A percentile compares a stretch with the other conserved stretches of the same genome.
Evolutionary conservation across 2,329 filamentous ascomycete species (phyloP).

Genomic region (Colletotrichum melonis): DNA sequence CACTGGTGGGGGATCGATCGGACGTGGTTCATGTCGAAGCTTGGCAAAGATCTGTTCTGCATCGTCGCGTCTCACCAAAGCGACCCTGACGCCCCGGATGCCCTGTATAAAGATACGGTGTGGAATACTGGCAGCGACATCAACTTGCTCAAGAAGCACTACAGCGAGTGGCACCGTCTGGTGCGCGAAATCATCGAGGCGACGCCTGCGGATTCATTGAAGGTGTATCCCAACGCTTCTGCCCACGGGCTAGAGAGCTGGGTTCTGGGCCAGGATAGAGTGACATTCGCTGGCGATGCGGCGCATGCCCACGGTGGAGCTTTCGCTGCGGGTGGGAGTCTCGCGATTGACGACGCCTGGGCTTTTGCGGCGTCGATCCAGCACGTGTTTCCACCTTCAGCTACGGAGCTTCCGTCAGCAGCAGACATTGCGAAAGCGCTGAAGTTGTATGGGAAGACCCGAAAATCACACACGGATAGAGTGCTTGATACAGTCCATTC

Average conservation of each 20-base stretch:
- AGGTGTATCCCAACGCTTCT: conserved; percentile 55
- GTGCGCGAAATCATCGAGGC: conserved; percentile 52
- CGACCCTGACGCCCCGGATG: conserved; percentile 46
- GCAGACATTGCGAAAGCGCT: conserved; percentile 45
- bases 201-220: conserved; percentile 47
- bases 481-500: conserved; percentile 49
- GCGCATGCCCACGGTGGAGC: conserved; percentile 55
- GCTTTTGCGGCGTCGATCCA: conserved; percentile 52
- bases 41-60: conserved; percentile 55
- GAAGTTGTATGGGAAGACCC: conserved; percentile 53
- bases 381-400: conserved; percentile 45
- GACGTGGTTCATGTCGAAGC: conserved; percentile 55
- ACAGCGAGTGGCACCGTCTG: conserved; percentile 55
- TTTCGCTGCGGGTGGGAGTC: conserved; percentile 52
- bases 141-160: conserved; percentile 48
- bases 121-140: conserved; percentile 55
- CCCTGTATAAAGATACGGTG: conserved; percentile 42
- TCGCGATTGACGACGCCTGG: conserved; percentile 54
- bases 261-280: conserved; percentile 49
- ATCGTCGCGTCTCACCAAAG: conserved; percentile 54
- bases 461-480: conserved; percentile 53
- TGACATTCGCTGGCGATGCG: conserved; percentile 52
- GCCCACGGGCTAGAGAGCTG: conserved; percentile 53
- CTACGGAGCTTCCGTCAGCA: conserved; percentile 15
- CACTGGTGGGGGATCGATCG: conserved; percentile 57